Base-by-base conservation (phyloP, 2,329 filamentous ascomycete species). In the Talaromyces amestolkiae region DNA sequence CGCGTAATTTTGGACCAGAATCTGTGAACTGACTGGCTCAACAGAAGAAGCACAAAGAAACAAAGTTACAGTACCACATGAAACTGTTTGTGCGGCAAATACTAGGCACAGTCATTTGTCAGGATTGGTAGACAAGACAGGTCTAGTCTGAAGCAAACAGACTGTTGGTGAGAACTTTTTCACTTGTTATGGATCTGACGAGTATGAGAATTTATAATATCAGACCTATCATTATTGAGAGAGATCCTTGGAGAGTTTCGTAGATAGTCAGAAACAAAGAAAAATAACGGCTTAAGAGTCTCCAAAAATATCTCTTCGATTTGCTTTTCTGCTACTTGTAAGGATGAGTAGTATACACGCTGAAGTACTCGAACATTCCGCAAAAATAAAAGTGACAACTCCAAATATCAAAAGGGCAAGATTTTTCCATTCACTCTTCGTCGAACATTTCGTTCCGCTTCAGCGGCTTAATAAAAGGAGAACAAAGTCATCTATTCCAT, bases 41-140 rank as follows among this genome's bases (percentile, higher is more conserved):
- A 56, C n/a, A 22, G 10, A 54, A 19, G 3, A 54, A 54, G 3
- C 8, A 33, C 31, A 56, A 56, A 56, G n/a, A 15, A 19, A 37
- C 19, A 39, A 31, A 24, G 2, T 24, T 37, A 56, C n/a, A 39
- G 7, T 33, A 33, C 49, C 4, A 35, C 22, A 37, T 10, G 1
- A 35, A n/a, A 54, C n/a, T 35, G 51, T 56, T 56, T 35, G 53
- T 56, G 53, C n/a, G 11, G 53, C 53, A 56, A 56, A 39, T 56
- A 37, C 33, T 7, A 33, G 33, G 53, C 53, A 56, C 22, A 37
- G n/a, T 22, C 11, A 37, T 33, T 4, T 13, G 31, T 37, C 10
- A 56, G 53, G n/a, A 56, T 54, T 17, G 10, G 31, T 35, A 13
- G n/a, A 19, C 51, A 17, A 27, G 49, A 13, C 24, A 54, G 27